These are phyloP conservation scores for Spirogloea muscicola DNA, from an alignment of 139 green algal species.

Conservation along the genomic window DNA sequence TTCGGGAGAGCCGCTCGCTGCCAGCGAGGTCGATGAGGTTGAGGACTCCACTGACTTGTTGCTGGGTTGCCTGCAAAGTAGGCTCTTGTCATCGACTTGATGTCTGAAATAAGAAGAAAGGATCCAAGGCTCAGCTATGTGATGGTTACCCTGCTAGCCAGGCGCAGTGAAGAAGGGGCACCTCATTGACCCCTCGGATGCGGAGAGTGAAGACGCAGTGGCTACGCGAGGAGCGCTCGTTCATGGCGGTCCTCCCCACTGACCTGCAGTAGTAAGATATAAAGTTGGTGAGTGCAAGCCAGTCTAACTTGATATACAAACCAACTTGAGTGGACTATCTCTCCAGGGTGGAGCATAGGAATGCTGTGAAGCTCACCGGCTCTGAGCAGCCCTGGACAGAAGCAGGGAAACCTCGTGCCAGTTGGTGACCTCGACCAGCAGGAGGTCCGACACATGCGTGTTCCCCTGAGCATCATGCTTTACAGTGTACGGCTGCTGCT, in stretches of 20 bases:
- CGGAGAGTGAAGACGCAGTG: conserved; percentile 88
- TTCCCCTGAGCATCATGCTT: conserved; percentile 55
- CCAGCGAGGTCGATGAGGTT: conserved; percentile 96
- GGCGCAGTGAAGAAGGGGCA: no score
- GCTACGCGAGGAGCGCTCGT: conserved; percentile 74
- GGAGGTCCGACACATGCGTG: conserved; percentile 49
- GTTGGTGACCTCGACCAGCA: conserved; percentile 45
- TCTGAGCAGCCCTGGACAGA: conserved; percentile 28
- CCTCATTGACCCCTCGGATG: conserved; percentile 58
- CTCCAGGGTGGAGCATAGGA: no score
- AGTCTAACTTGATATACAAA: background rate
- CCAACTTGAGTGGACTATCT: no score
- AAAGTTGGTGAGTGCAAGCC: background rate
- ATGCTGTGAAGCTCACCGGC: conserved; percentile 8
- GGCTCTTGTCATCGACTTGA: background rate
- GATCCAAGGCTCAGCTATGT: background rate
- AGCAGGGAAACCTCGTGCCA: conserved; percentile 38
- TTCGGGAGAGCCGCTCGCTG: conserved; percentile 76
- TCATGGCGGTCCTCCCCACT: conserved; percentile 74
- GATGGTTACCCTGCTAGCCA: background rate
- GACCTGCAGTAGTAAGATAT: no score
- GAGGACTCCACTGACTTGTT: conserved; percentile 53
- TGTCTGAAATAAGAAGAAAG: background rate
- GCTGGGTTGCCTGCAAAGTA: background rate
- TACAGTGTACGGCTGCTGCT: conserved; percentile 49